A percentile compares a stretch with the other conserved stretches of the same genome.
Evolutionary conservation across 2,329 filamentous ascomycete species (phyloP).

Genomic region (Pestalotiopsis sp.): DNA sequence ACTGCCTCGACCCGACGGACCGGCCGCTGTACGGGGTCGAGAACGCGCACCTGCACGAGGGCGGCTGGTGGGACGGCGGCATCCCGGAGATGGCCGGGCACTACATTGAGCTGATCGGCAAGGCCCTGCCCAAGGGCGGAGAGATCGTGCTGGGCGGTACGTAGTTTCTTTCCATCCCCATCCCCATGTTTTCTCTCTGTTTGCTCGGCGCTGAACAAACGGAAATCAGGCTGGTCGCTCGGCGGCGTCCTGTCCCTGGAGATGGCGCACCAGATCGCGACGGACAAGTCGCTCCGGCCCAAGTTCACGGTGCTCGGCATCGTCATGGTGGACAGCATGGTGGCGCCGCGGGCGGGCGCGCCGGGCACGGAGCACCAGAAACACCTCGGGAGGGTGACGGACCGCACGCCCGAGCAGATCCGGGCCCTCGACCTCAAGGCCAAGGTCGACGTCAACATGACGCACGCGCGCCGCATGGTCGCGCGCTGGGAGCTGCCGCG

Average conservation of each 20-base stretch:
- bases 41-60: constrained; percentile 54
- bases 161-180: constrained; percentile 12
- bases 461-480: constrained; percentile 33
- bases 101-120: constrained; percentile 50
- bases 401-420: constrained; percentile 27
- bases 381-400: constrained; percentile 29
- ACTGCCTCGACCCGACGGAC: constrained; percentile 51
- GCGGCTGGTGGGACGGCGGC: constrained; percentile 51
- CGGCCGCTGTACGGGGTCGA: constrained; percentile 56
- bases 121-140: constrained; percentile 36
- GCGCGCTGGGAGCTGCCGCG: constrained; percentile 26
- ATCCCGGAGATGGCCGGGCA: constrained; percentile 56
- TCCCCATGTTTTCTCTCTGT: not conserved
- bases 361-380: constrained; percentile 16
- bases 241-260: constrained; percentile 56
- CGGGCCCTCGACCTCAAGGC: constrained; percentile 29
- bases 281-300: constrained; percentile 28
- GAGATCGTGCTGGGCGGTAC: constrained; percentile 51
- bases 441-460: constrained; percentile 36
- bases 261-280: constrained; percentile 45
- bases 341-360: constrained; percentile 27
- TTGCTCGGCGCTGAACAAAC: not conserved
- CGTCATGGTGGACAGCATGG: constrained; percentile 56
- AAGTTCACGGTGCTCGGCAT: constrained; percentile 48
- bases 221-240: constrained; percentile 51